Conservation (phyloP, 257 asterid genomes). For the Nyctanthes arbortristis region DNA sequence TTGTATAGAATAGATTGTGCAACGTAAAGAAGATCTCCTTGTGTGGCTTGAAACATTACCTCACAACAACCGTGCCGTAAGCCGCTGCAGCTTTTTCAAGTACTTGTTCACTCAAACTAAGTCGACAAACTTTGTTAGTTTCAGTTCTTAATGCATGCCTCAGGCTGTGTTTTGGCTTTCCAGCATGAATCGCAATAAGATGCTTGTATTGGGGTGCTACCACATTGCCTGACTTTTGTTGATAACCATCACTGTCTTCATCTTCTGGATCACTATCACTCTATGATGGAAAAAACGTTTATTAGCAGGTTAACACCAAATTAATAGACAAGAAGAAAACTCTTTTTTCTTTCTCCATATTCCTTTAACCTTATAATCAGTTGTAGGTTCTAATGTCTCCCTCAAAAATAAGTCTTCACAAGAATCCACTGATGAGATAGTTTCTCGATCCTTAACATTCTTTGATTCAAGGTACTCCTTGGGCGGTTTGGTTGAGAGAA, state of each 20-base stretch:
- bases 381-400: slow-evolving; percentile 35
- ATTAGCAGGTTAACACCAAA: slow-evolving; percentile 3
- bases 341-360: background rate
- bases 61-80: slow-evolving; percentile 31
- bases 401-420: slow-evolving; percentile 54
- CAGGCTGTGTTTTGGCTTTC: slow-evolving; percentile 68
- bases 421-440: slow-evolving; percentile 49
- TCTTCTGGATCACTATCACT: slow-evolving; percentile 38
- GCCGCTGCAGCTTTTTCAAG: slow-evolving; percentile 61
- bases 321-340: slow-evolving; percentile 1
- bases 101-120: slow-evolving; percentile 79
- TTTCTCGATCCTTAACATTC: slow-evolving; percentile 39
- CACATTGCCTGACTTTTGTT: slow-evolving; percentile 35
- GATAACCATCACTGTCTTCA: slow-evolving; percentile 45
- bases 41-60: slow-evolving; percentile 21
- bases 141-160: slow-evolving; percentile 56
- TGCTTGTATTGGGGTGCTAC: slow-evolving; percentile 56
- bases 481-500: slow-evolving; percentile 94
- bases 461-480: slow-evolving; percentile 73
- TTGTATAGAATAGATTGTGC: background rate
- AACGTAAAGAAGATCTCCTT: background rate
- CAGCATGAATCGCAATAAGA: slow-evolving; percentile 82
- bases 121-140: slow-evolving; percentile 55
- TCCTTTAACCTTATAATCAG: slow-evolving; percentile 46
- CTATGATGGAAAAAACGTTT: slow-evolving; percentile 24